Base-by-base conservation (phyloP, 257 asterid species). In the Coffea eugenioides region DNA sequence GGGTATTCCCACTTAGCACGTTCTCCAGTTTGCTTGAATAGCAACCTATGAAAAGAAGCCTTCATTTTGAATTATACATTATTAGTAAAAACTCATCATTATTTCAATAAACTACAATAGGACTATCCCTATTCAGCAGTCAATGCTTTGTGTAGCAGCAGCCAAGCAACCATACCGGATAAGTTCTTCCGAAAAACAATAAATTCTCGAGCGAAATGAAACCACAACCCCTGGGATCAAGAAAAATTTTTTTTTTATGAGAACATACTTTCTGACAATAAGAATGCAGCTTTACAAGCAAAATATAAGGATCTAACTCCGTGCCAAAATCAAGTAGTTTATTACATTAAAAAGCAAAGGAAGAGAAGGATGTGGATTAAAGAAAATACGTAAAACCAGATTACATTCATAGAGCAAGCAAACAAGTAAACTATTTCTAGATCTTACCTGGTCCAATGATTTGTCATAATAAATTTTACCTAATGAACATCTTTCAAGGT, bases 1-100 rank as follows among this genome's bases (percentile, higher is more conserved):
- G 99, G 99, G 79, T 95, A 95, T 80, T 95, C 99, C 99, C 99
- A 95, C 69, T 86, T 76, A 73, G 97, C 87, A 41, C 97, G 95
- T 18, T 85, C 67, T 73, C 97, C 99, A 23, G 84, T 86, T 92
- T 89, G 81, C 86, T 95, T 95, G 78, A 82, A 89, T 83, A 93
- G 96, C 80, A 95, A 87, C 93, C 94, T 92, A 87, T 82, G 93
- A 87, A 93, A 95, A 89, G 92, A 81, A 85, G 76, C 90, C 99
- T 95, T 91, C 93, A 86, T 76, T 78, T 82, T 87, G 90, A 87
- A 89, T 86, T 82, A 82, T 85, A 69, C 75, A 73, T 69, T 69
- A 90, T 94, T 87, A 94, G 96, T 90, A 76, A 73, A 87, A 86
- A 80, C 52, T 80, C 84, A 74, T 41, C 65, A 78, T 54, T 72